Percentiles rank a stretch among this genome's conserved stretches.
These are phyloP conservation scores for Flueggea neowawraea DNA, from an alignment of 441 rosid genomes.

Conservation along the genomic window DNA sequence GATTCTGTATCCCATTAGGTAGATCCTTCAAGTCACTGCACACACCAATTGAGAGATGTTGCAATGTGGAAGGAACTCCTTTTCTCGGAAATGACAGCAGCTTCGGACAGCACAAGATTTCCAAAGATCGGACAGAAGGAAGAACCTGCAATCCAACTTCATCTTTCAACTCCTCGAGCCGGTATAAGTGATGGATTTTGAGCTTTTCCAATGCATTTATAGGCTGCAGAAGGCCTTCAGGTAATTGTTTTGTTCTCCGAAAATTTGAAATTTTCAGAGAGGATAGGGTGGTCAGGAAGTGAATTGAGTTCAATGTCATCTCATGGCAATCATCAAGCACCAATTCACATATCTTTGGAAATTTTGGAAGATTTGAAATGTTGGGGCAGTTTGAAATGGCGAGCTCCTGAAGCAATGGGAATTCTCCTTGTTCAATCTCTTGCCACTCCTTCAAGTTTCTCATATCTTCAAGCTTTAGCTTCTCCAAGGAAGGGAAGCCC, in stretches of 20 bases:
- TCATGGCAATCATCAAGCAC: constrained; percentile 13
- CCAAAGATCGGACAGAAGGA: constrained; percentile 11
- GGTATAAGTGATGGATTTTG: constrained; percentile 15
- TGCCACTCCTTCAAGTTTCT: background rate
- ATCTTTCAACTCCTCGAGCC: constrained; percentile 9
- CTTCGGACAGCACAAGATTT: constrained; percentile 18
- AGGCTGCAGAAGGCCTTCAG: constrained; percentile 10
- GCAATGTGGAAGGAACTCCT: constrained; percentile 14
- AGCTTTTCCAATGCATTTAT: constrained; percentile 12
- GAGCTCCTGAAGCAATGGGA: background rate
- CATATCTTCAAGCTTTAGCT: background rate
- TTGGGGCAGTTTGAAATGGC: constrained; percentile 12
- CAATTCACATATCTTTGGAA: constrained; percentile 5
- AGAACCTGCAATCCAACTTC: constrained; percentile 15
- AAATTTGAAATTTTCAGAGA: constrained; percentile 18
- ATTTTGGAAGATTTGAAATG: constrained; percentile 13
- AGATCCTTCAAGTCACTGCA: constrained; percentile 17
- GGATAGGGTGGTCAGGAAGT: constrained; percentile 9
- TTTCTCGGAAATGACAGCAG: constrained; percentile 9
- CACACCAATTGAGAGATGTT: constrained; percentile 15
- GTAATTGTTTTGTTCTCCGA: constrained; percentile 4
- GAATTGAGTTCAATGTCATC: constrained; percentile 11
- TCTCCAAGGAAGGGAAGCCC: constrained; percentile 17
- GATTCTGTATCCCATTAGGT: constrained; percentile 8
- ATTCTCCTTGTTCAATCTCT: constrained; percentile 14